Conservation (phyloP, 192 early-diverging fungal species). For the Coemansia sp. region DNA sequence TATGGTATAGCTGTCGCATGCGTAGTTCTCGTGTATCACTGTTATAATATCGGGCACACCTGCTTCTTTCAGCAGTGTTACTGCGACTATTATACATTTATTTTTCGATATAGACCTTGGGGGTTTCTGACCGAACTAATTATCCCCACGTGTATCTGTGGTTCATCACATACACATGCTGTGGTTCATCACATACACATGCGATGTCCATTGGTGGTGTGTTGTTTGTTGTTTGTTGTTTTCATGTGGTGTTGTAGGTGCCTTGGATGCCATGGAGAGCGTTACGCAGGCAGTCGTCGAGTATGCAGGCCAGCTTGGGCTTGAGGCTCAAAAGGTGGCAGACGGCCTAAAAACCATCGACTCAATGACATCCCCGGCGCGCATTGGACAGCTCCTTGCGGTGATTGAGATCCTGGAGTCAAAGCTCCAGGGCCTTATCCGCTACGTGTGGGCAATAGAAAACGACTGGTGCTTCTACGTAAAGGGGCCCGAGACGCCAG, state of each 20-base stretch:
- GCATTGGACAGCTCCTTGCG: slow-evolving; percentile 32
- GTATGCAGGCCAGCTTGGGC: slow-evolving; percentile 35
- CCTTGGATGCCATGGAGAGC: slow-evolving; percentile 28
- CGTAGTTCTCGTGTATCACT: no score
- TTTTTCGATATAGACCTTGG: no score
- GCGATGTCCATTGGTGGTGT: no score
- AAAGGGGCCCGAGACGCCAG: background rate
- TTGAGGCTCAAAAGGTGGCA: slow-evolving; percentile 39
- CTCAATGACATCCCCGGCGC: slow-evolving; percentile 21
- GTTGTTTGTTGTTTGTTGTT: background rate
- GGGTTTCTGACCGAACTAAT: no score
- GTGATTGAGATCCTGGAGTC: slow-evolving; percentile 39
- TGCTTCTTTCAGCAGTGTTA: no score
- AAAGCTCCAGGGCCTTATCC: slow-evolving; percentile 42
- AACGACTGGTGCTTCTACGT: slow-evolving; percentile 47
- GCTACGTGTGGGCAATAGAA: slow-evolving; percentile 49
- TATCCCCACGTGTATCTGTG: no score
- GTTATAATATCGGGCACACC: no score
- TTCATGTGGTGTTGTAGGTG: slow-evolving; percentile 25
- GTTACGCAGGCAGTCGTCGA: slow-evolving; percentile 33
- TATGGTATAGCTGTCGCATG: no score
- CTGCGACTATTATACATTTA: no score
- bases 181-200: no score
- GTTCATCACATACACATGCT: no score
- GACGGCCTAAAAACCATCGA: slow-evolving; percentile 33